Conservation (phyloP, 2,329 filamentous ascomycete genomes). For the Calonectria ilicicola region DNA sequence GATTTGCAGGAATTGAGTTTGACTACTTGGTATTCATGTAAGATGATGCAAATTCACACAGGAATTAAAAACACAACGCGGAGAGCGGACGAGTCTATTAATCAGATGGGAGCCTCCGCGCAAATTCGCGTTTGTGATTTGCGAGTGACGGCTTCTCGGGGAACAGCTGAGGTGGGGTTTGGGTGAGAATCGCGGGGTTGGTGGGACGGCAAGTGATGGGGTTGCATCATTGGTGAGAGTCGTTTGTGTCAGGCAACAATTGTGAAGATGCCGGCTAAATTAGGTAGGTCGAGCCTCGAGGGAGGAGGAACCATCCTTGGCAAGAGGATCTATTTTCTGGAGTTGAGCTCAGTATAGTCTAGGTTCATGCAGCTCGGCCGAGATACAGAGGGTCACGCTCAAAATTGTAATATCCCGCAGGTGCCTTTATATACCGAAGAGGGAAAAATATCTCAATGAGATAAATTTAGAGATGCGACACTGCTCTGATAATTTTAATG, state of each 20-base stretch:
- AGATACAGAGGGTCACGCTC: background rate
- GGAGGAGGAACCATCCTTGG: background rate
- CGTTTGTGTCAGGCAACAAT: constrained; percentile 7
- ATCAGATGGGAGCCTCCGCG: background rate
- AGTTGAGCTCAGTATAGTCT: background rate
- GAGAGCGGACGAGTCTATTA: constrained; percentile 3
- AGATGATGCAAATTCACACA: background rate
- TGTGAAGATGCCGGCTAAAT: constrained; percentile 9
- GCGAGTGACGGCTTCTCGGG: background rate
- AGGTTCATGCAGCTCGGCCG: constrained; percentile 1
- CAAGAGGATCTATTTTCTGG: background rate
- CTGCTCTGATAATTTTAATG: background rate
- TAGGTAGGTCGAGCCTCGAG: background rate
- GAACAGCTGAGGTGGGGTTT: constrained; percentile 16
- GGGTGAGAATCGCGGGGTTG: constrained; percentile 20
- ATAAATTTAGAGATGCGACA: background rate
- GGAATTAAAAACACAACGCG: background rate
- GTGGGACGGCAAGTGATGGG: constrained; percentile 5
- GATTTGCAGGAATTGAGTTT: constrained; percentile 21
- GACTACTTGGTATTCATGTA: background rate
- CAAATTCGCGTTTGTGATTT: background rate
- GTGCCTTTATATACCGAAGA: no score
- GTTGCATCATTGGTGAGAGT: constrained; percentile 2
- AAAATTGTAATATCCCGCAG: background rate
- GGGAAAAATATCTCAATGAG: background rate